Evolutionary conservation across 2,329 filamentous ascomycete genomes (phyloP), one percentile per base, ranked within the genome.

Genomic region (Mycosphaerella arachidis): DNA sequence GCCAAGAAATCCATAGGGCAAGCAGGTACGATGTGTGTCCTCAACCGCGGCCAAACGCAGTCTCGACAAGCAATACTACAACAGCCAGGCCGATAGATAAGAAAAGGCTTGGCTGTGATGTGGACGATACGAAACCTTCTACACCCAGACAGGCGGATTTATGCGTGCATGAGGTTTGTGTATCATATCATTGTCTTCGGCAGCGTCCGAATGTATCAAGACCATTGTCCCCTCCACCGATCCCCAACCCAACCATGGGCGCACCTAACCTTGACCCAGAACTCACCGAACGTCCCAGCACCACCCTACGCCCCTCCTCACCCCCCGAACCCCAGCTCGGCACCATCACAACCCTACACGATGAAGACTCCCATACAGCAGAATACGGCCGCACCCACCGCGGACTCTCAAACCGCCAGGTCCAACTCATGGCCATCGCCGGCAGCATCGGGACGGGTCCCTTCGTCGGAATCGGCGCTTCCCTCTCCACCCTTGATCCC

Each of bases 401-500:
- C 31, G 58, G 58, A 8, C 54, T 57, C 6, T 48, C 48, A 24
- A 48, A 48, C n/a, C 48, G 58, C n/a, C 54, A 60, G 33, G 58
- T 57, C 48, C 58, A 60, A 35, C 54, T 60, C 37, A 57, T 60
- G 48, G 58, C 58, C 35, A 57, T 57, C 20, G 56, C 29, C 33
- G 50, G 50, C n/a, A 24, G 46, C n/a, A 58, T 58, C 30, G 56
- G 45, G 30, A 48, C 56, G 5, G 56, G 56, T 18, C 37, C 54
- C 16, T 58, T 58, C 40, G 56, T 58, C 16, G 56, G 61, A 37
- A 60, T 60, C 30, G 61, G 61, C 13, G 33, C 31, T 12, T 54
- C 70, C 9, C 48, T 63, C 9, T 54, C 51, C 27, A 60, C 51
- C n/a, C 53, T 72, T 2, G 77, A 77, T 20, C 65, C 64, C 18